These are phyloP conservation scores for Fusarium duplospermum DNA, from an alignment of 2,329 filamentous ascomycete genomes.

Conservation along the genomic window DNA sequence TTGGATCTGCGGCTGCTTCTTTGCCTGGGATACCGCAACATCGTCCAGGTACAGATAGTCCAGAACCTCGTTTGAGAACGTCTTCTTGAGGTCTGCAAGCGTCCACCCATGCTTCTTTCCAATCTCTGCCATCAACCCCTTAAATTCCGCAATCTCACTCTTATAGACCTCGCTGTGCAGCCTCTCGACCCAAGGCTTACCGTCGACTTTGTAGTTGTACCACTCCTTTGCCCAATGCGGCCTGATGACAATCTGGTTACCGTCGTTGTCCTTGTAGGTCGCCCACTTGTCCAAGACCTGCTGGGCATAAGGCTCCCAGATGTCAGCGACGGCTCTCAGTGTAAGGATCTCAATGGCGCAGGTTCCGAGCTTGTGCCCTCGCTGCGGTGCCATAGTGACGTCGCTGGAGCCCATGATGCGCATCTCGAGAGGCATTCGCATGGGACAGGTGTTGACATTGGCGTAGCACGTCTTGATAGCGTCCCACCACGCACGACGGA, in stretches of 20 bases:
- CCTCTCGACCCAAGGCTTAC: slow-evolving; percentile 2
- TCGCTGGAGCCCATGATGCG: slow-evolving; percentile 24
- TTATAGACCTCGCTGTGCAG: slow-evolving; percentile 10
- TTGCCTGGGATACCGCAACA: neutral
- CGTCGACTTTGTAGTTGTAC: slow-evolving; percentile 1
- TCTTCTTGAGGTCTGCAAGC: neutral
- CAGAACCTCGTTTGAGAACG: neutral
- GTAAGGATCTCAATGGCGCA: slow-evolving; percentile 16
- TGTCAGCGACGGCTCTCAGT: neutral
- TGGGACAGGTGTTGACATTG: slow-evolving; percentile 20
- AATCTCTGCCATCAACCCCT: neutral
- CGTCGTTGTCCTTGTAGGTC: neutral
- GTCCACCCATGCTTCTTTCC: neutral
- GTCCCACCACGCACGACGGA: slow-evolving; percentile 23
- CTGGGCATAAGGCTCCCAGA: neutral
- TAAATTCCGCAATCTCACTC: slow-evolving; percentile 2
- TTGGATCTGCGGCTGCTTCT: neutral
- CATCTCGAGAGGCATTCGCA: slow-evolving; percentile 29
- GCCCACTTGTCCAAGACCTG: neutral
- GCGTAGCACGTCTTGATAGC: slow-evolving; percentile 8
- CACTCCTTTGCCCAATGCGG: neutral
- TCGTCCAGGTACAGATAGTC: neutral
- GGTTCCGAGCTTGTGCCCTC: slow-evolving; percentile 8
- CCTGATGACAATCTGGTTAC: neutral
- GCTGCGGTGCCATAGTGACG: slow-evolving; percentile 19